phyloP scores from a whole-genome alignment of 805 yeast species.

The Lachancea nothofagi region DNA sequence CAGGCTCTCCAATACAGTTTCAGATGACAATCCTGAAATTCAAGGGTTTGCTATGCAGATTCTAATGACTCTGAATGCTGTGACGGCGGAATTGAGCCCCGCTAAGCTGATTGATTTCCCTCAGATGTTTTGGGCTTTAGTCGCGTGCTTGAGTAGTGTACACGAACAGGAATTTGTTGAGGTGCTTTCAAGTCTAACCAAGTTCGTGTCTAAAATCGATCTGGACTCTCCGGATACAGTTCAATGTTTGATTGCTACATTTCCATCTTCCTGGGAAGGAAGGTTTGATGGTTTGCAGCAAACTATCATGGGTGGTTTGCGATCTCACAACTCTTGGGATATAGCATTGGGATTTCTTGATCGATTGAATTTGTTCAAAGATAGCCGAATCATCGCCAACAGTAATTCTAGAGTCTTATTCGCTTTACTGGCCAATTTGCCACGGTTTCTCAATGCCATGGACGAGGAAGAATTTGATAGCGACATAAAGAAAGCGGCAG shows the following conservation, averaged over 20 bases:
- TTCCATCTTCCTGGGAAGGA: conserved; percentile 96
- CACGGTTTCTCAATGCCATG: conserved; percentile 78
- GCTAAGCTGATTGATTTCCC: conserved; percentile 81
- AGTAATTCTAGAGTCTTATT: conserved; percentile 63
- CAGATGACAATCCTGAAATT: conserved; percentile 83
- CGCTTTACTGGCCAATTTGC: conserved; percentile 72
- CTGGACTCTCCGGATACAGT: conserved; percentile 81
- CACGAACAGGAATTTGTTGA: conserved; percentile 94
- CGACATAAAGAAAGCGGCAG: conserved; percentile 50
- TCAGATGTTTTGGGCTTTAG: conserved; percentile 91
- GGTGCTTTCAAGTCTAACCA: conserved; percentile 72
- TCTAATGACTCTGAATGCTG: conserved; percentile 89
- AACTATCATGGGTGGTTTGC: conserved; percentile 71
- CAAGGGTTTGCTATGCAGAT: conserved; percentile 98
- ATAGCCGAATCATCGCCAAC: conserved; percentile 72
- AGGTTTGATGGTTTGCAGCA: conserved; percentile 83
- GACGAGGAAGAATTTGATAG: conserved; percentile 47
- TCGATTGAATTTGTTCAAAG: conserved; percentile 57
- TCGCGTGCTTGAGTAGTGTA: conserved; percentile 82
- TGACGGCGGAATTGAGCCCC: conserved; percentile 77
- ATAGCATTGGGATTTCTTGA: conserved; percentile 70
- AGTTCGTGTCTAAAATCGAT: conserved; percentile 81
- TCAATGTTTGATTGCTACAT: conserved; percentile 72
- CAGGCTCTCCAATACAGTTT: conserved; percentile 83
- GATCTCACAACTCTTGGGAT: conserved; percentile 77